phyloP scores from a whole-genome alignment of 2,329 filamentous ascomycete genomes.

The Pestalotiopsis sp. region DNA sequence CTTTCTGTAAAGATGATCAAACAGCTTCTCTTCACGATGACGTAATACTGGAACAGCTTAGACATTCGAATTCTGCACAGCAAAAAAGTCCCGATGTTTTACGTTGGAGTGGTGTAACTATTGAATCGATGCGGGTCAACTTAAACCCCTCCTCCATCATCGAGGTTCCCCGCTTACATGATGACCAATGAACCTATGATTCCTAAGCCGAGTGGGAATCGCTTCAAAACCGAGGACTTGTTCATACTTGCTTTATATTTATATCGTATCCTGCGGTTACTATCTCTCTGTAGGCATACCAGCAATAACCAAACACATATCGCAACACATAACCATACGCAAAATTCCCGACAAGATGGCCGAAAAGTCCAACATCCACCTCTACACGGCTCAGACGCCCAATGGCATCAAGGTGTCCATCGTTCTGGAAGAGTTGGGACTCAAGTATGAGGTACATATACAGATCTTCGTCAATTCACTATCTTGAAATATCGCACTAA shows the following conservation, averaged over 20 bases:
- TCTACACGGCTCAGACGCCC: conserved; percentile 82
- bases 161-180: not conserved
- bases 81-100: not conserved
- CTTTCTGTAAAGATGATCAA: too few species aligned
- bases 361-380: conserved; percentile 65
- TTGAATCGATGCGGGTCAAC: not conserved
- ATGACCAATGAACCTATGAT: not conserved
- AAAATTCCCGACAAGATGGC: conserved; percentile 38
- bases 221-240: not conserved
- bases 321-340: not conserved
- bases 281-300: not conserved
- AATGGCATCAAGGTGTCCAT: conserved; percentile 93
- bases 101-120: not conserved
- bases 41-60: too few species aligned
- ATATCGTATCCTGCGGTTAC: too few species aligned
- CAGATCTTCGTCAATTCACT: not conserved
- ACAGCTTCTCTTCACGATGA: too few species aligned
- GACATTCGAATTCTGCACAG: too few species aligned
- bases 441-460: conserved; percentile 70
- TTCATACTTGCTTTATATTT: too few species aligned
- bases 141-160: not conserved
- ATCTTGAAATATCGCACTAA: not conserved
- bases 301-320: not conserved
- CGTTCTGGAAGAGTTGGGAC: conserved; percentile 78
- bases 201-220: not conserved